Conservation (phyloP, 257 asterid genomes). For the Sherardia arvensis region DNA sequence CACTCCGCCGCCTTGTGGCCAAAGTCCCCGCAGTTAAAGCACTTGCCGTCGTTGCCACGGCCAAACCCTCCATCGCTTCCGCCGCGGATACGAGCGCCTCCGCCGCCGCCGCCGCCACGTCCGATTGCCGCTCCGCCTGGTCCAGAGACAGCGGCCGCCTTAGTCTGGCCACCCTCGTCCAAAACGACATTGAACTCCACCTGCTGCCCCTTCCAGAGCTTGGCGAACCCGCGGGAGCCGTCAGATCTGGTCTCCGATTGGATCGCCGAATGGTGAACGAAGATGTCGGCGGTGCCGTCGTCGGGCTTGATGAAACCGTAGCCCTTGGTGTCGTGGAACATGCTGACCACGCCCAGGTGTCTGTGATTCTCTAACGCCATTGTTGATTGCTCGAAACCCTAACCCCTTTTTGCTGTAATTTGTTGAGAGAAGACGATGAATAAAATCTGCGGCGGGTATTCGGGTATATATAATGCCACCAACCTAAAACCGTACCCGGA, state of each 20-base stretch:
- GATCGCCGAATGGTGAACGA: conserved; percentile 79
- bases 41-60: conserved; percentile 15
- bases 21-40: conserved; percentile 24
- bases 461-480: neutral
- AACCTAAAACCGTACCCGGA: neutral
- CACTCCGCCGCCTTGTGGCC: neutral
- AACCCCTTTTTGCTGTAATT: neutral
- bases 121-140: conserved; percentile 49
- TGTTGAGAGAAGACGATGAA: neutral
- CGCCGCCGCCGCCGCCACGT: conserved; percentile 21
- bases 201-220: conserved; percentile 63
- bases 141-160: conserved; percentile 63
- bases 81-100: conserved; percentile 21
- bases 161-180: conserved; percentile 48
- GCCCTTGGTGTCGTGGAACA: conserved; percentile 58
- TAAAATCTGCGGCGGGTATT: conserved; percentile 1
- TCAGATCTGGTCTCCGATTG: conserved; percentile 62
- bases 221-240: conserved; percentile 61
- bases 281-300: conserved; percentile 61
- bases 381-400: conserved; percentile 10
- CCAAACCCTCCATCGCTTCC: conserved; percentile 25
- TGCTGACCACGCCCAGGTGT: conserved; percentile 56
- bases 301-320: conserved; percentile 80
- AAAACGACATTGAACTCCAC: conserved; percentile 56
- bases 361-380: conserved; percentile 61